Conservation (phyloP, 2,329 filamentous ascomycete species). For the Dothiorella sarmentorum region DNA sequence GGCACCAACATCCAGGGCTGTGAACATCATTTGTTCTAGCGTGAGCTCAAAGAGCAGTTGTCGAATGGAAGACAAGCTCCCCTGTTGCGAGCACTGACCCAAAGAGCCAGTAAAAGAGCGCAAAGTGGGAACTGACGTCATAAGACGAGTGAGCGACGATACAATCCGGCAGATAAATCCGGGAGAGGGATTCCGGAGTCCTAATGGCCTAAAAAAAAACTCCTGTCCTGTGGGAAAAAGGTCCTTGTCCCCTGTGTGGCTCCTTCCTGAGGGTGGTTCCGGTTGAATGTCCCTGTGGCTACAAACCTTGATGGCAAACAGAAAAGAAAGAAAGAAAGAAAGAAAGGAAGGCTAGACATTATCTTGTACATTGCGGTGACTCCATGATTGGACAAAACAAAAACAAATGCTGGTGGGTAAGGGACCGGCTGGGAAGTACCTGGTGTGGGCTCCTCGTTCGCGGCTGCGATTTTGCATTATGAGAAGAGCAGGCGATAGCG, state of each 20-base stretch:
- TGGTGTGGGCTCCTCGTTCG: slow-evolving; percentile 38
- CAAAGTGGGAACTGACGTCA: slow-evolving; percentile 9
- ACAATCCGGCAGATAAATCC: slow-evolving; percentile 12
- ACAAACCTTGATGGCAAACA: slow-evolving; percentile 17
- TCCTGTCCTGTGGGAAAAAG: background rate
- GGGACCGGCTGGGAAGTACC: slow-evolving; percentile 41
- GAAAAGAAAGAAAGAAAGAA: slow-evolving; percentile 22
- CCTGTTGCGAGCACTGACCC: background rate
- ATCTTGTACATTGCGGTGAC: slow-evolving; percentile 22
- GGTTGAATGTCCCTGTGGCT: slow-evolving; percentile 16
- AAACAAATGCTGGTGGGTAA: slow-evolving; percentile 26
- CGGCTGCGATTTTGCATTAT: slow-evolving; percentile 44
- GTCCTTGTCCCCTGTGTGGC: background rate
- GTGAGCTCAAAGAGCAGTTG: slow-evolving; percentile 1
- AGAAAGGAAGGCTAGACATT: slow-evolving; percentile 23
- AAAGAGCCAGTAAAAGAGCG: background rate
- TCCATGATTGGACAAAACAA: slow-evolving; percentile 21
- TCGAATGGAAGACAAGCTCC: background rate
- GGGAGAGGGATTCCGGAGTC: background rate
- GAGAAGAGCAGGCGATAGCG: slow-evolving; percentile 34
- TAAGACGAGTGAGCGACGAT: slow-evolving; percentile 16
- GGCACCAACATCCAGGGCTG: background rate
- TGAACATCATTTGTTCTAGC: slow-evolving; percentile 1
- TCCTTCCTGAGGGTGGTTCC: background rate
- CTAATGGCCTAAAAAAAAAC: slow-evolving; percentile 4